Evolutionary conservation across 805 yeast genomes (phyloP).

Genomic region (Debaryomyces hansenii): DNA sequence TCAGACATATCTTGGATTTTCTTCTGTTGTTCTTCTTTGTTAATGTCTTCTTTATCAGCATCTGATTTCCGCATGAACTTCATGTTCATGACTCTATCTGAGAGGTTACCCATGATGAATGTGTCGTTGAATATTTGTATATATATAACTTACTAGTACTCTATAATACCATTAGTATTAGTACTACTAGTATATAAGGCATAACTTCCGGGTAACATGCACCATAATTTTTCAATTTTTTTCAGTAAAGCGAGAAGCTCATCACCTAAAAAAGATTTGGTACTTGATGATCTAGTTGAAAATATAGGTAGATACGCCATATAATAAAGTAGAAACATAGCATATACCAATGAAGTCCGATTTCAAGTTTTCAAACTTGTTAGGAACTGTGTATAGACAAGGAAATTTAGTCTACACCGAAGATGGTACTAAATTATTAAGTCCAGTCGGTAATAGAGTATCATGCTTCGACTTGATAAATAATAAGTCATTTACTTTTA

Average conservation of each 20-base stretch:
- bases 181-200: neutral
- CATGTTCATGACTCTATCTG: slow-evolving; percentile 81
- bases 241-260: slow-evolving; percentile 6
- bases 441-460: slow-evolving; percentile 95
- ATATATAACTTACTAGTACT: neutral
- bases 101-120: slow-evolving; percentile 34
- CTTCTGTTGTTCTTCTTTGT: slow-evolving; percentile 31
- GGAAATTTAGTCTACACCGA: slow-evolving; percentile 87
- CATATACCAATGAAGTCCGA: slow-evolving; percentile 70
- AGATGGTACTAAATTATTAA: slow-evolving; percentile 79
- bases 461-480: slow-evolving; percentile 83
- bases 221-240: slow-evolving; percentile 4
- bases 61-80: slow-evolving; percentile 54
- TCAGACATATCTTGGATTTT: slow-evolving; percentile 52
- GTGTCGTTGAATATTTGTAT: too few relatives aligned
- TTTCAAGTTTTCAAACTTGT: slow-evolving; percentile 78
- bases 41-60: slow-evolving; percentile 30
- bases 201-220: slow-evolving; percentile 3
- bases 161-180: neutral
- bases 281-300: neutral
- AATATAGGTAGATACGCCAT: neutral
- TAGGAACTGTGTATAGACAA: slow-evolving; percentile 92
- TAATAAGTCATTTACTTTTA: slow-evolving; percentile 83
- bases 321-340: neutral
- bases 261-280: slow-evolving; percentile 5